phyloP scores from a whole-genome alignment of 257 asterid genomes.

The Ilex asprella region DNA sequence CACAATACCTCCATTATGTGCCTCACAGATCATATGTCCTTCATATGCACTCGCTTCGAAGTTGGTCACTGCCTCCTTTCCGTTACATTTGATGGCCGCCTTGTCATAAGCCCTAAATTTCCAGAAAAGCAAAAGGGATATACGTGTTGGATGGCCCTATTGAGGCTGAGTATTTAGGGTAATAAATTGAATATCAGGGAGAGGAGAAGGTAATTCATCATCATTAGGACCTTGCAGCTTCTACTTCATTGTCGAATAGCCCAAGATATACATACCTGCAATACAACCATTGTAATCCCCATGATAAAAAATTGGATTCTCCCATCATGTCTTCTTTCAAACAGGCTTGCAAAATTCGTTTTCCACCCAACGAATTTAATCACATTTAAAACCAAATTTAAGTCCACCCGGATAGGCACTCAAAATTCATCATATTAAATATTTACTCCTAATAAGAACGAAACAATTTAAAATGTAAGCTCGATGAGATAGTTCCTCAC shows the following conservation, averaged over 20 bases:
- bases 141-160: background rate
- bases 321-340: background rate
- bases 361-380: background rate
- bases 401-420: no score
- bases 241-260: slow-evolving; percentile 2
- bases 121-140: slow-evolving; percentile 7
- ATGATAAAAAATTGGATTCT: slow-evolving; percentile 10
- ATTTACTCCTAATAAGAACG: background rate
- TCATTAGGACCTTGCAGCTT: slow-evolving; percentile 5
- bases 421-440: no score
- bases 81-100: slow-evolving; percentile 3
- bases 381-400: background rate
- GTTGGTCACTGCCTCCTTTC: slow-evolving; percentile 65
- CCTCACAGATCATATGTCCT: slow-evolving; percentile 18
- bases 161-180: slow-evolving; percentile 15
- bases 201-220: background rate
- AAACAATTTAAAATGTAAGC: background rate
- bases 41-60: slow-evolving; percentile 54
- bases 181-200: slow-evolving; percentile 23
- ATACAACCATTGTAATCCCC: slow-evolving; percentile 17
- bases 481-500: slow-evolving; percentile 13
- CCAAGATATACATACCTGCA: slow-evolving; percentile 3
- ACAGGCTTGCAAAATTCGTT: background rate
- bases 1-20: slow-evolving; percentile 29
- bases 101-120: slow-evolving; percentile 3